These are phyloP conservation scores for Phyllosticta ampelicida DNA, from an alignment of 2,329 filamentous ascomycete species.

Conservation along the genomic window DNA sequence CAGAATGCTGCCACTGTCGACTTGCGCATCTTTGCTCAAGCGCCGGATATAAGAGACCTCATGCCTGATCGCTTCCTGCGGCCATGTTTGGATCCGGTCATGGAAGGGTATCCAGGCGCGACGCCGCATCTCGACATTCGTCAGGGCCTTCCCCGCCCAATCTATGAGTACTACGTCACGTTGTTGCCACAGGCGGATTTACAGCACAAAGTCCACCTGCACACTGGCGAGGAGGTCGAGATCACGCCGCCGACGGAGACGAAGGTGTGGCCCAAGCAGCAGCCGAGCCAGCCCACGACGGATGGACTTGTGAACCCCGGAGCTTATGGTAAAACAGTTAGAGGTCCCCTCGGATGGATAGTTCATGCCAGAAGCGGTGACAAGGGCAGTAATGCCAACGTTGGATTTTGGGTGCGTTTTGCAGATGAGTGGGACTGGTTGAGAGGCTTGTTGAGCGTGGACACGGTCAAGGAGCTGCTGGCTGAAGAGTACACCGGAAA, in stretches of 20 bases:
- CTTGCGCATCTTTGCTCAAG: constrained; percentile 38
- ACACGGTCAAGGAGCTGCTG: constrained; percentile 19
- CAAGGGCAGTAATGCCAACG: constrained; percentile 27
- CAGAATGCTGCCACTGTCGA: constrained; percentile 41
- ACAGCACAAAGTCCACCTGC: constrained; percentile 19
- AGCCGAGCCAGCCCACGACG: constrained; percentile 21
- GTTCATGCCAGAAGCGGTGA: constrained; percentile 26
- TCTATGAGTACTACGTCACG: constrained; percentile 34
- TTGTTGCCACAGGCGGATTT: constrained; percentile 20
- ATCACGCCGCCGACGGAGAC: constrained; percentile 24
- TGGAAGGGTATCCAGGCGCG: constrained; percentile 35
- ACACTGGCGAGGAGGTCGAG: constrained; percentile 20
- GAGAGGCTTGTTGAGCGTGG: constrained; percentile 18
- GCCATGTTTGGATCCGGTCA: constrained; percentile 32
- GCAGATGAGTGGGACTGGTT: constrained; percentile 26
- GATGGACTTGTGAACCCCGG: constrained; percentile 10
- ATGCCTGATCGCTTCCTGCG: constrained; percentile 29
- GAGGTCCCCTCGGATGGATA: constrained; percentile 27
- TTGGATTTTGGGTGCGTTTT: constrained; percentile 26
- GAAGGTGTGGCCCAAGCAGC: constrained; percentile 22
- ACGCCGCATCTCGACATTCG: constrained; percentile 30
- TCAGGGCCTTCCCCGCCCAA: constrained; percentile 30
- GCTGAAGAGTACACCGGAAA: constrained; percentile 21
- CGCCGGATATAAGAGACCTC: constrained; percentile 26
- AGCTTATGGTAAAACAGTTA: constrained; percentile 26